Evolutionary conservation across 306 rosid genomes (phyloP).

Genomic region (Potentilla sterilis): DNA sequence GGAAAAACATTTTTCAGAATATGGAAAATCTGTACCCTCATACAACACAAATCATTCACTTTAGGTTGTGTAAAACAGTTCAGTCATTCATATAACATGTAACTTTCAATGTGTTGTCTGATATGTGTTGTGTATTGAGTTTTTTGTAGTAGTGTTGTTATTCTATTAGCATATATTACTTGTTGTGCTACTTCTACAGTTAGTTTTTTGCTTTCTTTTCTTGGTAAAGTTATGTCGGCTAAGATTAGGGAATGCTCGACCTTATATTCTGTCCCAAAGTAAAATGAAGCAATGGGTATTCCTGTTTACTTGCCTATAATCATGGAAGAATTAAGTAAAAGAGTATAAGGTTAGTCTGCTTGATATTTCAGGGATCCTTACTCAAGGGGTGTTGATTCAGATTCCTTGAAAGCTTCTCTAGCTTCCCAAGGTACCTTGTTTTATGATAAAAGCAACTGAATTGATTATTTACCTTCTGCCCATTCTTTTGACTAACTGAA

Average conservation of each 20-base stretch:
- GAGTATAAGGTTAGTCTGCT: no score
- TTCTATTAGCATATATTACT: no score
- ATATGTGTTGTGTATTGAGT: no score
- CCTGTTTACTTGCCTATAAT: slow-evolving; percentile 62
- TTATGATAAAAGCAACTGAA: background rate
- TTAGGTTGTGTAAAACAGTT: no score
- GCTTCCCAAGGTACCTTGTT: background rate
- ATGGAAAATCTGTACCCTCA: no score
- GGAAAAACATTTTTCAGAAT: no score
- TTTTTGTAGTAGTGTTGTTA: no score
- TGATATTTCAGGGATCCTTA: slow-evolving; percentile 15
- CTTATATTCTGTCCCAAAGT: slow-evolving; percentile 57
- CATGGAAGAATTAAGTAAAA: slow-evolving; percentile 62
- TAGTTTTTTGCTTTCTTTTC: no score
- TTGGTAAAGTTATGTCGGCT: background rate
- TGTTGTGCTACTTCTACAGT: no score
- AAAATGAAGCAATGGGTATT: slow-evolving; percentile 57
- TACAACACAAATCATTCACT: no score
- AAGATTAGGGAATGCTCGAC: slow-evolving; percentile 53
- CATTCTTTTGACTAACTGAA: background rate
- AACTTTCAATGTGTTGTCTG: no score
- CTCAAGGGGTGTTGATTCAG: background rate
- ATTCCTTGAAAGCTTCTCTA: slow-evolving; percentile 4
- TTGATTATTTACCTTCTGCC: background rate
- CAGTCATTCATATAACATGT: no score